These are phyloP conservation scores for Ustilago hordei DNA, from an alignment of 1,284 basidiomycete species.

Conservation along the genomic window DNA sequence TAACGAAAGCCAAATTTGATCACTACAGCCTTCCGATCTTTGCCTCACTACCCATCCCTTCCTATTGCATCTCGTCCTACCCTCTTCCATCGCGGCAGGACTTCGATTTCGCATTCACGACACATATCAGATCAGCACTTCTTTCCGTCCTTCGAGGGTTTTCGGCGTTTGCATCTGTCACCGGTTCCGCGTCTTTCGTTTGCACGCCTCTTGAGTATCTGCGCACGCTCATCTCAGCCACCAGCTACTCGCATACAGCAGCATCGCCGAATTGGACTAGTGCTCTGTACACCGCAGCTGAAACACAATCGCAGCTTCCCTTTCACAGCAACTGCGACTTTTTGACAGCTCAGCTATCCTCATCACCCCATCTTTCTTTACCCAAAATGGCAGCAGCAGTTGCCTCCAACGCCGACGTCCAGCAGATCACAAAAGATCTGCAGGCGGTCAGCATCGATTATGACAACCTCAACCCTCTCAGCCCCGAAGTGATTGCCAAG, in stretches of 20 bases:
- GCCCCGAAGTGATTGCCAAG: constrained; percentile 96
- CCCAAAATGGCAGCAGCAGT: constrained; percentile 53
- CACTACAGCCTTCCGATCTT: not conserved
- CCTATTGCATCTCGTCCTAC: constrained; percentile 5
- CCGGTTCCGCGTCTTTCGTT: constrained; percentile 6
- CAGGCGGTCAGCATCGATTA: constrained; percentile 45
- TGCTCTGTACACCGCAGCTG: not conserved
- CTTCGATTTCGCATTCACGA: not conserved
- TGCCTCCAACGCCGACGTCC: constrained; percentile 43
- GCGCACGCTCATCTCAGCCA: not conserved
- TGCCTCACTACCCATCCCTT: not conserved
- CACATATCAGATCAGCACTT: constrained; percentile 3
- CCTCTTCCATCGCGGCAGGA: not conserved
- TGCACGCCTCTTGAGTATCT: constrained; percentile 10
- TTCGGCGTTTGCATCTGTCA: constrained; percentile 14
- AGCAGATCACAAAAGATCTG: constrained; percentile 46
- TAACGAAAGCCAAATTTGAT: not conserved
- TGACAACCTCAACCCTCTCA: constrained; percentile 82
- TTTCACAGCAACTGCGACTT: not conserved
- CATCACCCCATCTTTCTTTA: constrained; percentile 6
- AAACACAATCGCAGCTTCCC: not conserved
- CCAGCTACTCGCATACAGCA: constrained; percentile 4
- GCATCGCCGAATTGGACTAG: constrained; percentile 3
- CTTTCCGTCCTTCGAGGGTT: constrained; percentile 8
- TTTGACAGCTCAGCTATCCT: constrained; percentile 1